Percentiles rank a stretch among this genome's conserved stretches.
Evolutionary conservation across 1,139 yeast species (phyloP).

Genomic region (Blastobotrys proliferans): DNA sequence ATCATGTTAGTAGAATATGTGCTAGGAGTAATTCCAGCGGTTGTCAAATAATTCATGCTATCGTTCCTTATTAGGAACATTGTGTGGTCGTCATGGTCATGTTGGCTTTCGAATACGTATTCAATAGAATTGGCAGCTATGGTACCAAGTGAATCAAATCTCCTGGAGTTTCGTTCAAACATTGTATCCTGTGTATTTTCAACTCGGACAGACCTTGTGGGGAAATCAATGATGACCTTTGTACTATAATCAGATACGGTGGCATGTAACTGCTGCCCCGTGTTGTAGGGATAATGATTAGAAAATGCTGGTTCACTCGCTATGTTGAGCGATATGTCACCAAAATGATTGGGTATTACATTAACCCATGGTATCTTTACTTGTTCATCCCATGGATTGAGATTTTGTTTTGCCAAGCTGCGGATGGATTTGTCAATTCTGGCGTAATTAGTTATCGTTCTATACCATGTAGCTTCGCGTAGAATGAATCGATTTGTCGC

Average conservation of each 20-base stretch:
- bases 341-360: not conserved
- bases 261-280: not conserved
- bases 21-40: too few species aligned
- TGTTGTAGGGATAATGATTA: not conserved
- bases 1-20: too few species aligned
- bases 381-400: not conserved
- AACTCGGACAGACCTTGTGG: not conserved
- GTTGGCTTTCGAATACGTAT: not conserved
- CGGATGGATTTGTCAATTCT: not conserved
- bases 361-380: conserved; percentile 1
- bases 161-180: too few species aligned
- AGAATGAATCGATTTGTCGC: conserved; percentile 6
- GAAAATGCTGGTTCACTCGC: conserved; percentile 10
- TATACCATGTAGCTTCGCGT: not conserved
- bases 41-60: not conserved
- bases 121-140: not conserved
- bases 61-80: not conserved
- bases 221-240: conserved; percentile 1
- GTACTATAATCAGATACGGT: not conserved
- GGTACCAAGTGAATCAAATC: too few species aligned
- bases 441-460: not conserved
- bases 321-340: not conserved
- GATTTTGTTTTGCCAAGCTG: not conserved
- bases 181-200: too few species aligned
- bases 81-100: not conserved